Percentiles rank a stretch among this genome's conserved stretches.
Evolutionary conservation across 176 grass and related monocot species (phyloP).

Genomic region (Avena insularis): DNA sequence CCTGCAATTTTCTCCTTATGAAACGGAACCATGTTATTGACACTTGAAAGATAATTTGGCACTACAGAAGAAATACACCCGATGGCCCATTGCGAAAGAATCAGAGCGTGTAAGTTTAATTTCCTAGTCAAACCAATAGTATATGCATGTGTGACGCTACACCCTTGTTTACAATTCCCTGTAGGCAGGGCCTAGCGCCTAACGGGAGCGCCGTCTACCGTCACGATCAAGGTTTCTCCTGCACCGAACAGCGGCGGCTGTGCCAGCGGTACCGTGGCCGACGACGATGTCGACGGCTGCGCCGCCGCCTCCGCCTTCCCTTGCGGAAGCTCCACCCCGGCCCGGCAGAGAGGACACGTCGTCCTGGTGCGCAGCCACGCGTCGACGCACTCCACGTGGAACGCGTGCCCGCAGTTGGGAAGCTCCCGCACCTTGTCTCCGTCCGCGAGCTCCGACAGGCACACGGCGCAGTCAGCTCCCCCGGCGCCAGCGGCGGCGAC

Average conservation of each 20-base stretch:
- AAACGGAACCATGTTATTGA: too few species aligned
- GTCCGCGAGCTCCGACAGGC: constrained; percentile 69
- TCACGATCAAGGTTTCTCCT: constrained; percentile 43
- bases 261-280: not conserved
- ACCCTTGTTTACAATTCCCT: not conserved
- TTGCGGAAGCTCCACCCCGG: constrained; percentile 40
- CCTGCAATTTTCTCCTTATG: too few species aligned
- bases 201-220: constrained; percentile 15
- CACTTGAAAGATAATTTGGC: too few species aligned
- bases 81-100: not conserved
- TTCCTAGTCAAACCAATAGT: not conserved
- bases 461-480: constrained; percentile 56
- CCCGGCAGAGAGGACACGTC: constrained; percentile 55
- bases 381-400: too few species aligned
- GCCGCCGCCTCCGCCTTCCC: not conserved
- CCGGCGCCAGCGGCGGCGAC: not conserved
- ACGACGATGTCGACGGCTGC: not conserved
- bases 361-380: too few species aligned
- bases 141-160: constrained; percentile 1
- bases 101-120: too few species aligned
- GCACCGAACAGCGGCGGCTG: constrained; percentile 1
- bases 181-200: not conserved
- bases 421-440: constrained; percentile 52
- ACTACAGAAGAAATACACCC: not conserved
- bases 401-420: too few species aligned